Percentiles rank a stretch among this genome's conserved stretches.
phyloP scores from a whole-genome alignment of 108 stramenopile genomes.

The Discostella stelligeroides region DNA sequence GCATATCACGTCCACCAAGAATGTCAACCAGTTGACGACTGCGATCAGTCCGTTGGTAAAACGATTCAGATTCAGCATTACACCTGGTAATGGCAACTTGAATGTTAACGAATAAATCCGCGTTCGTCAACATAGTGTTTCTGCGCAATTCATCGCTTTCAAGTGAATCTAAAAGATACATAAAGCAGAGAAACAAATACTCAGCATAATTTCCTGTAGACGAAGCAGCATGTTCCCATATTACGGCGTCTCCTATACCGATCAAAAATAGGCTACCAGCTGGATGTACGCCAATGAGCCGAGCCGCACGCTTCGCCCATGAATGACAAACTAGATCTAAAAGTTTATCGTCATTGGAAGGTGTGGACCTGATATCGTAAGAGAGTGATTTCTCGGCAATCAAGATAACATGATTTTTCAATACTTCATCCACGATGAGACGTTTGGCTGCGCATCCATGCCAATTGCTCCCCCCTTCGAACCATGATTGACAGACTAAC shows the following conservation, averaged over 20 bases:
- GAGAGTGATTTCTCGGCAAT: conserved; percentile 27
- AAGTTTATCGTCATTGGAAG: conserved; percentile 33
- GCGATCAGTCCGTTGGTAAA: conserved; percentile 24
- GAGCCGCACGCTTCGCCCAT: conserved; percentile 59
- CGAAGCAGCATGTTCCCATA: conserved; percentile 44
- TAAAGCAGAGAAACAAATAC: conserved; percentile 43
- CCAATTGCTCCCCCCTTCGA: conserved; percentile 61
- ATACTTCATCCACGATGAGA: conserved; percentile 1
- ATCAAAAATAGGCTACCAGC: conserved; percentile 27
- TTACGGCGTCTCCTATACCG: conserved; percentile 41
- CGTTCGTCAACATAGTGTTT: conserved; percentile 24
- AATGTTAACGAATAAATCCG: conserved; percentile 49
- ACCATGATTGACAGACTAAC: conserved; percentile 56
- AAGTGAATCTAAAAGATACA: conserved; percentile 52
- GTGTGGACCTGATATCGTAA: conserved; percentile 17
- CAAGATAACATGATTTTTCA: conserved; percentile 35
- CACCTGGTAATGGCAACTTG: conserved; percentile 35
- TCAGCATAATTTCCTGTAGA: conserved; percentile 18
- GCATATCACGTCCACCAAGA: conserved; percentile 25
- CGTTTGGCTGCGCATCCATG: conserved; percentile 22
- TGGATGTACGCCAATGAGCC: conserved; percentile 48
- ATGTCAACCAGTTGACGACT: conserved; percentile 30
- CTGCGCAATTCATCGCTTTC: conserved; percentile 18
- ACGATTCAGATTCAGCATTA: conserved; percentile 28
- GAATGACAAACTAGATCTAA: conserved; percentile 38